phyloP scores from a whole-genome alignment of 768 basidiomycete species.

The Suillus lakei region DNA sequence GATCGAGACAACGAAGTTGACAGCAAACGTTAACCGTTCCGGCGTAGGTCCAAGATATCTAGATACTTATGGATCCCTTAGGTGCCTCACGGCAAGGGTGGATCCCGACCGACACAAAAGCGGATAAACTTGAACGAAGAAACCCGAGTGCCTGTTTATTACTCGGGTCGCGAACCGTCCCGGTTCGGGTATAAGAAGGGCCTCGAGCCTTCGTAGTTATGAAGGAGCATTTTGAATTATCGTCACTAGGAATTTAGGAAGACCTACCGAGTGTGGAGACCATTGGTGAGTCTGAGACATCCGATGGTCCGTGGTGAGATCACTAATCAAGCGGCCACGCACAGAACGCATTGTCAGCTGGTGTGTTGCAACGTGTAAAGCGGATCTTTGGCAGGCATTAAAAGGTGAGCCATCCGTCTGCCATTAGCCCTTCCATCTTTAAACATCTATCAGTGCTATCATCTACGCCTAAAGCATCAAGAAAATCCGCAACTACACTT shows the following conservation, averaged over 20 bases:
- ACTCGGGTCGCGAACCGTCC: not conserved
- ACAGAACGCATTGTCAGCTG: conserved; percentile 10
- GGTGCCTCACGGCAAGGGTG: conserved; percentile 1
- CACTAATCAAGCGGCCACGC: not conserved
- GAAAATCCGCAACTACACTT: not conserved
- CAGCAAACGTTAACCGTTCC: not conserved
- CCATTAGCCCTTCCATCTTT: not conserved
- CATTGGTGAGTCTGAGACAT: conserved; percentile 9
- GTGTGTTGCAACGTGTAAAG: conserved; percentile 13
- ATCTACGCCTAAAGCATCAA: conserved; percentile 2
- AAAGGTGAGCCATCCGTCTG: not conserved
- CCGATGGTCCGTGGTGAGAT: not conserved
- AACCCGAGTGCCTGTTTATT: not conserved
- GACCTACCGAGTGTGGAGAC: not conserved
- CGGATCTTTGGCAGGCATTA: conserved; percentile 5
- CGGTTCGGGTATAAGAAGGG: conserved; percentile 5
- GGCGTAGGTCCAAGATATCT: not conserved
- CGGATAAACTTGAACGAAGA: conserved; percentile 1
- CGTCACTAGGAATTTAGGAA: not conserved
- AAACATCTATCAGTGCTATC: not conserved
- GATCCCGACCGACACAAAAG: not conserved
- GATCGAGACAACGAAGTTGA: not conserved
- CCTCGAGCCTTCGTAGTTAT: not conserved
- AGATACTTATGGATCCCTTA: not conserved
- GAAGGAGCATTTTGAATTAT: not conserved